phyloP scores from a whole-genome alignment of 225 moss, liverwort and hornwort species.

The Antitrichia curtipendula region DNA sequence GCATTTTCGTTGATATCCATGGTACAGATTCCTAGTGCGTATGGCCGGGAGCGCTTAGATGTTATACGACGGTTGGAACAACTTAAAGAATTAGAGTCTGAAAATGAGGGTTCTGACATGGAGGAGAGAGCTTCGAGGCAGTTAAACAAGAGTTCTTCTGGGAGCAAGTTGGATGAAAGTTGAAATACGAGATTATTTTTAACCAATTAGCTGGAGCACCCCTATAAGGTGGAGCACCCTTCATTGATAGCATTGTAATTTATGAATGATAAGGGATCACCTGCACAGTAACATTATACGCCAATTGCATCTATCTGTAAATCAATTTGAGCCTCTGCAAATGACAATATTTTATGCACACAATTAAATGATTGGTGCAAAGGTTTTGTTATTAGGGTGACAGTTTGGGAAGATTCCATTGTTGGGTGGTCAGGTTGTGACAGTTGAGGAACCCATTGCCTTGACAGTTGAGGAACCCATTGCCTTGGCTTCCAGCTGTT shows the following conservation, averaged over 20 bases:
- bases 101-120: background rate
- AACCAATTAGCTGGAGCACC: background rate
- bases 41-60: slow-evolving; percentile 47
- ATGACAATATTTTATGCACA: background rate
- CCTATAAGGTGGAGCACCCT: background rate
- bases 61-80: slow-evolving; percentile 48
- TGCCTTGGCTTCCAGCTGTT: background rate
- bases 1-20: background rate
- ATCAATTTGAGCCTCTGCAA: background rate
- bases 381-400: background rate
- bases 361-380: background rate
- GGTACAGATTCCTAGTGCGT: slow-evolving; percentile 46
- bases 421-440: background rate
- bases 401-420: background rate
- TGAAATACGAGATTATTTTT: background rate
- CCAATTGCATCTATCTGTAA: background rate
- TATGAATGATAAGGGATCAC: background rate
- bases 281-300: background rate
- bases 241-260: background rate
- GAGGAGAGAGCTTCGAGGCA: background rate
- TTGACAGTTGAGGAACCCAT: background rate
- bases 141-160: background rate
- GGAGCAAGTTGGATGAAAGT: slow-evolving; percentile 5
- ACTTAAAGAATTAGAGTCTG: slow-evolving; percentile 34
- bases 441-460: too few species aligned